A percentile compares a stretch with the other conserved stretches of the same genome.
These are phyloP conservation scores for Fusarium buxicola DNA, from an alignment of 2,329 filamentous ascomycete genomes.

Conservation along the genomic window DNA sequence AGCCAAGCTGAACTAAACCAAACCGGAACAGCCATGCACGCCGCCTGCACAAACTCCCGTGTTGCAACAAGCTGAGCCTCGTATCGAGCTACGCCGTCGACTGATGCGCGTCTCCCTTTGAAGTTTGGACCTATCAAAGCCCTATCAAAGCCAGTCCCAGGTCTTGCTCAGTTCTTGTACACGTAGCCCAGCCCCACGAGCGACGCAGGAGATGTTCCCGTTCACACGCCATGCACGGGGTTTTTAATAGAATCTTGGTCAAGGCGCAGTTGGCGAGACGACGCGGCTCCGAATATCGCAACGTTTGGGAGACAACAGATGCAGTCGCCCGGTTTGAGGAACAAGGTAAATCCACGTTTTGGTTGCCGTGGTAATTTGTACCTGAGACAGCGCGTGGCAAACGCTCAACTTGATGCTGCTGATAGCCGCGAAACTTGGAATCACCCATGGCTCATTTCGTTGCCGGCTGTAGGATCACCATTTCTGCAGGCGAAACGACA, in stretches of 20 bases:
- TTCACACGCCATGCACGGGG: conserved; percentile 7
- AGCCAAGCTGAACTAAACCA: not conserved
- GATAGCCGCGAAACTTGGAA: too few species aligned
- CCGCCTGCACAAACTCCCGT: conserved; percentile 26
- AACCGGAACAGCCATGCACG: not conserved
- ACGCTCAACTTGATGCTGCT: too few species aligned
- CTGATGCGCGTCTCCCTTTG: not conserved
- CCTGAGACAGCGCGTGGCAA: too few species aligned
- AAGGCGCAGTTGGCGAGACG: conserved; percentile 16
- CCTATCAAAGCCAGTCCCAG: conserved; percentile 7
- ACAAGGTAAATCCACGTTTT: not conserved
- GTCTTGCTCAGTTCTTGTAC: conserved; percentile 16
- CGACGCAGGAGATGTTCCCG: conserved; percentile 4
- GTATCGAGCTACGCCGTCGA: conserved; percentile 20
- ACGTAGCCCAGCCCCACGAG: conserved; percentile 23
- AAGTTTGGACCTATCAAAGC: too few species aligned
- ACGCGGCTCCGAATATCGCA: not conserved
- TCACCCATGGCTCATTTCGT: too few species aligned
- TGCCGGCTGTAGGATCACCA: too few species aligned
- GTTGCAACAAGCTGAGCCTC: conserved; percentile 34
- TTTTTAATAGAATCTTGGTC: not conserved
- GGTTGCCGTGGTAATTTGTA: too few species aligned
- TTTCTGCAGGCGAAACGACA: too few species aligned
- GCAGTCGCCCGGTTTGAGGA: too few species aligned
- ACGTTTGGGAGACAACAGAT: too few species aligned